Evolutionary conservation across 108 stramenopile genomes (phyloP), one percentile per base, ranked within the genome.

Genomic region (Seminavis robusta): DNA sequence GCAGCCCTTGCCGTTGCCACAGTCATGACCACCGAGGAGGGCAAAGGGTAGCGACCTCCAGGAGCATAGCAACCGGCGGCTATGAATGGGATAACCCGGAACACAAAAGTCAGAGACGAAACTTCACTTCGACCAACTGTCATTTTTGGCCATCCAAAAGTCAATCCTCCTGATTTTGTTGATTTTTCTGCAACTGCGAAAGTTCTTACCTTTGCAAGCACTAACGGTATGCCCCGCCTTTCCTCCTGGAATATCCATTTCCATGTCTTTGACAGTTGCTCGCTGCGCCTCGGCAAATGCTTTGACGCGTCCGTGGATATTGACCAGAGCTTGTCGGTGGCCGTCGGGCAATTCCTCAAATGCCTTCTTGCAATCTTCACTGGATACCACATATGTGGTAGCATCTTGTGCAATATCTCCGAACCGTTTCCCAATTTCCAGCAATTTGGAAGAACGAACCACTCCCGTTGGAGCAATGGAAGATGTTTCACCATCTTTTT

Each of bases 21-120:
- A 19, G 98, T 99, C 98, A 99, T 99, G 25, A 99, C 57, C 20
- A 99, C 98, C 7, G 92, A 94, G 28, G 94, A 95, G 19, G 98
- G 98, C 31, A 99, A 74, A 9, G 98, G 98, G 61, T 99, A 99
- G 20, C 98, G 80, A 17, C 98, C 98, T 33, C 98, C 98, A 0
- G 98, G 98, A 15, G 98, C 98, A 63, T 99, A 99, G 76, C 98
- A 99, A 39, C 98, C 97, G 16, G 98, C 98, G 19, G 85, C 90
- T 65, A 54, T 5, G 29, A 33, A 20, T 34, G 11, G 8, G 25
- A 46, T 21, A n/a, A n/a, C n/a, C n/a, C n/a, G n/a, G n/a, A n/a
- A n/a, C 21, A 48, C 31, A 32, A 52, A 19, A 26, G 25, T 32
- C 9, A 42, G 32, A 43, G 25, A 45, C 30, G 25, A 0, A 33